Conservation (phyloP, 1,284 basidiomycete species). For the Cystobasidiaceae sp. region DNA sequence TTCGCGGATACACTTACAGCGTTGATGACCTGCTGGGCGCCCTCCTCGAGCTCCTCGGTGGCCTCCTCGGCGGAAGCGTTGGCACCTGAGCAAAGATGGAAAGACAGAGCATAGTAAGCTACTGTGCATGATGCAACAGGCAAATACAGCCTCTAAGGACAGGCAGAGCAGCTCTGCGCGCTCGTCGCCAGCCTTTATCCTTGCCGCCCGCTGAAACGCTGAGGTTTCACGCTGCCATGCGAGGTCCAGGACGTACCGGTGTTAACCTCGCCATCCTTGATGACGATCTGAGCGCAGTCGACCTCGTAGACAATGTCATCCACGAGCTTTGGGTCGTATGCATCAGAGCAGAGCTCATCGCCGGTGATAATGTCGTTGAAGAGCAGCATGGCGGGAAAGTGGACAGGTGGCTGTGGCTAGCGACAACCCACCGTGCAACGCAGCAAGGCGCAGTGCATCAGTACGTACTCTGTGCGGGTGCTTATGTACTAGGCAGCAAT, state of each 20-base stretch:
- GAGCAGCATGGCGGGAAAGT: conserved; percentile 59
- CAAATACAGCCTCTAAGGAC: background rate
- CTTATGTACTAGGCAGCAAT: no score
- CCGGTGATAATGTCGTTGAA: conserved; percentile 64
- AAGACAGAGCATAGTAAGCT: background rate
- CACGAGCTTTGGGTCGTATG: conserved; percentile 70
- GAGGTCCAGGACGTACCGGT: conserved; percentile 59
- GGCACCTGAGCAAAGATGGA: conserved; percentile 56
- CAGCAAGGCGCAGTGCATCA: background rate
- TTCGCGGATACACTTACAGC: conserved; percentile 51
- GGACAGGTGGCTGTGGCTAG: background rate
- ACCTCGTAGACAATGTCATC: conserved; percentile 88
- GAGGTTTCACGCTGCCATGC: background rate
- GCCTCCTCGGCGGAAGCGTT: conserved; percentile 88
- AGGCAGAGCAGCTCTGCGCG: background rate
- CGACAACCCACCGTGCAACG: background rate
- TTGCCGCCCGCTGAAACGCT: no score
- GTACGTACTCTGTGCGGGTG: no score
- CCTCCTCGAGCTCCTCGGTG: conserved; percentile 77
- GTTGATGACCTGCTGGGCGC: conserved; percentile 75
- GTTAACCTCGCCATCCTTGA: conserved; percentile 81
- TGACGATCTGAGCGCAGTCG: conserved; percentile 67
- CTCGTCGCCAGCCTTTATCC: no score
- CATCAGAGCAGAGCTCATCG: conserved; percentile 96
- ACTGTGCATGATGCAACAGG: background rate